Evolutionary conservation across 495 filamentous ascomycete genomes (phyloP), one percentile per base, ranked within the genome.

Genomic region (Xylaria nigripes): DNA sequence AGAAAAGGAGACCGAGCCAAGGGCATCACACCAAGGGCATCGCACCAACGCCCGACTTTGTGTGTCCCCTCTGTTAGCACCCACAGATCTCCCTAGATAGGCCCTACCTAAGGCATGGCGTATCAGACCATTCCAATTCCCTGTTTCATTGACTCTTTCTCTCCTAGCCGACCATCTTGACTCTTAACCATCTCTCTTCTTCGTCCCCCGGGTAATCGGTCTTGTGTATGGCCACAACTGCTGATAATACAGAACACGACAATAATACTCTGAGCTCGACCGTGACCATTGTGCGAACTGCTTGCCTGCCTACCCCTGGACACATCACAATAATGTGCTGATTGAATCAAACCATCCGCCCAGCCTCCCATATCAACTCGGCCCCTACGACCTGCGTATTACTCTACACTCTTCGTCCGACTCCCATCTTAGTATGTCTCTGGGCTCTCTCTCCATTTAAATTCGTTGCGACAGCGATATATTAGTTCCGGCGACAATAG

Each of bases 1-100:
- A 50, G n/a, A 55, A 55, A 55, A 50, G 53, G 46, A 50, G 46
- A 48, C 38, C 38, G 53, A 55, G 46, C 42, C 45, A 49, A 15
- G 42, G 42, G 27, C 40, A n/a, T 45, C 40, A 53, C 15, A 30
- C 6, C 2, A 15, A 21, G 46, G 49, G 24, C 22, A 50, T 29
- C 48, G 34, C 48, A 38, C 48, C 40, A 44, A 16, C 40, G 49
- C 49, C 49, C 38, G 49, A 44, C 38, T 4, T 49, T 32, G 32
- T 23, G 22, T 15, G 18, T n/a, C 36, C 22, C 36, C 22, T 41
- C 24, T 32, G 32, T 36, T 36, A 21, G 40, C 19, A 45, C 42
- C 42, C 22, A 45, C 42, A 29, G n/a, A 25, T 46, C 44, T 24
- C 44, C 24, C 23, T 24, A 16, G 44, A 25, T 15, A 45, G 21